Percentiles rank a stretch among this genome's conserved stretches.
These are phyloP conservation scores for Suillus spraguei DNA, from an alignment of 768 basidiomycete genomes.

Conservation along the genomic window DNA sequence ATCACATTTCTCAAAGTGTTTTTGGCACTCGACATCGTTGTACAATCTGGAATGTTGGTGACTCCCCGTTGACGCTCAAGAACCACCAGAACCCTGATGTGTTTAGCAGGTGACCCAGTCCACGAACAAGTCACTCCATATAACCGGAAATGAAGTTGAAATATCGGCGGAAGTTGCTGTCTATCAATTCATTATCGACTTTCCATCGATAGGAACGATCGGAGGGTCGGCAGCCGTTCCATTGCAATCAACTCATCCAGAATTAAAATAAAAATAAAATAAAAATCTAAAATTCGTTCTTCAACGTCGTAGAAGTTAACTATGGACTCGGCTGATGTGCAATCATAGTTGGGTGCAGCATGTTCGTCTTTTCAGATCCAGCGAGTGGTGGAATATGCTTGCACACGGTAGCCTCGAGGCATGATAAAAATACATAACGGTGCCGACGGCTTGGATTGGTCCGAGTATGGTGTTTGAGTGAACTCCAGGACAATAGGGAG, in stretches of 20 bases:
- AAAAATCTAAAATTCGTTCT: background rate
- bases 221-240: constrained; percentile 15
- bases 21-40: background rate
- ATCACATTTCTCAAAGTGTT: background rate
- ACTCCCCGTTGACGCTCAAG: constrained; percentile 12
- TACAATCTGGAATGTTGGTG: background rate
- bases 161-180: constrained; percentile 15
- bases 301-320: constrained; percentile 1
- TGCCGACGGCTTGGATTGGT: constrained; percentile 19
- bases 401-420: constrained; percentile 28
- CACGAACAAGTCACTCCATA: constrained; percentile 10
- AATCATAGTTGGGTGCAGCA: constrained; percentile 8
- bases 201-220: constrained; percentile 24
- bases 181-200: constrained; percentile 19
- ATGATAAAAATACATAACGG: constrained; percentile 15
- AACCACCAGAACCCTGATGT: constrained; percentile 15
- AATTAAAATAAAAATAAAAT: background rate
- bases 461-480: constrained; percentile 9
- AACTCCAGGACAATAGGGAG: constrained; percentile 6
- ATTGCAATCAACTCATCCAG: background rate
- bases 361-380: background rate
- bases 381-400: background rate
- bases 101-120: constrained; percentile 14
- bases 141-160: constrained; percentile 11
- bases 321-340: constrained; percentile 6